Percentiles rank a stretch among this genome's conserved stretches.
Conservation (phyloP, 768 basidiomycete genomes). For the Tulasnella sp. region DNA sequence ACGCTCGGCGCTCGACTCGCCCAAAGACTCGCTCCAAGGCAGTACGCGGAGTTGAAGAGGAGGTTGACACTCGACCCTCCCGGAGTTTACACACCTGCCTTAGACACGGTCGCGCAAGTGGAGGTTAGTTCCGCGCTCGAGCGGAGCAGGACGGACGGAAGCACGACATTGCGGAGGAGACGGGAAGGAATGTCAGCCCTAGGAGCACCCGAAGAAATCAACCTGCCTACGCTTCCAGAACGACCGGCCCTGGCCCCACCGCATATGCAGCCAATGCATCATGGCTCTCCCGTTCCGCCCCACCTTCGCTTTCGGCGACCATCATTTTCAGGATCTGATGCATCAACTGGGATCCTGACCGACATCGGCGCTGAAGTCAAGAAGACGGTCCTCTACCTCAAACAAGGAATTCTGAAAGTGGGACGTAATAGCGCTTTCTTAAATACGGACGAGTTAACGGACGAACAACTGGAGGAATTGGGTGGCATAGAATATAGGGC, state of each 20-base stretch:
- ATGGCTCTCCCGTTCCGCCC: not conserved
- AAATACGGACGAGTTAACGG: constrained; percentile 41
- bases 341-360: not conserved
- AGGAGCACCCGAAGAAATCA: not conserved
- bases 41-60: not conserved
- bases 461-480: constrained; percentile 81
- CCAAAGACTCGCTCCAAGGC: not conserved
- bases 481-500: constrained; percentile 94
- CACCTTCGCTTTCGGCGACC: not conserved
- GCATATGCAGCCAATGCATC: not conserved
- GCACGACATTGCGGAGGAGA: not conserved
- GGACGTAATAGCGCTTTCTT: constrained; percentile 28
- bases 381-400: not conserved
- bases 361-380: not conserved
- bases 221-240: not conserved
- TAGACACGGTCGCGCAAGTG: not conserved
- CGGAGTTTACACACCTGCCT: not conserved
- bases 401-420: constrained; percentile 19
- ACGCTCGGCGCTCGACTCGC: not conserved
- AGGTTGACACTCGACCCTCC: not conserved
- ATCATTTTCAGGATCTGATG: not conserved
- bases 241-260: not conserved
- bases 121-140: not conserved
- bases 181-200: not conserved
- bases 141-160: not conserved